Conservation (phyloP, 345 rosid genomes). For the Reutealis trisperma region DNA sequence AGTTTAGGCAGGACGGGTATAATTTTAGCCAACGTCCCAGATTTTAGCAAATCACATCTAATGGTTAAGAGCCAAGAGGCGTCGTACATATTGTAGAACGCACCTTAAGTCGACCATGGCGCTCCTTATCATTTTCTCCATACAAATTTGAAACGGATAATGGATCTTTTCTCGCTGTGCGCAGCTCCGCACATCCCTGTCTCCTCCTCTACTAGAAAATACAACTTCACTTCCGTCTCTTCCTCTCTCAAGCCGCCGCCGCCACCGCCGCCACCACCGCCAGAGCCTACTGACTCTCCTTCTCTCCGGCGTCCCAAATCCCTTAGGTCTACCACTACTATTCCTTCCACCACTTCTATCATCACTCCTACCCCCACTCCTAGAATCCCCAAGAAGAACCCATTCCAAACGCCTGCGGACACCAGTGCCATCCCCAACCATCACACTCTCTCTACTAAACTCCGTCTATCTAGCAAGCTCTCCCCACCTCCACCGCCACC, state of each 20-base stretch:
- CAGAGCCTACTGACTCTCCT: constrained; percentile 31
- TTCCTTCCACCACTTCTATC: constrained; percentile 19
- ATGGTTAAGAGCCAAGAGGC: too few species aligned
- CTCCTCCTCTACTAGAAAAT: constrained; percentile 20
- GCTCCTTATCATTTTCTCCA: not conserved
- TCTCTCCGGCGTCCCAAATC: constrained; percentile 68
- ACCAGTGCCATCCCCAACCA: constrained; percentile 17
- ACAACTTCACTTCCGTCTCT: constrained; percentile 32
- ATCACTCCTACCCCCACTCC: constrained; percentile 18
- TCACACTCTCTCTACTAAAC: constrained; percentile 56
- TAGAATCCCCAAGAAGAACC: constrained; percentile 45
- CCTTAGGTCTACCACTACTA: constrained; percentile 7
- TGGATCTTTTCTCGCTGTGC: constrained; percentile 47
- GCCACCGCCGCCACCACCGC: constrained; percentile 30
- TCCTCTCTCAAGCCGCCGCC: constrained; percentile 50
- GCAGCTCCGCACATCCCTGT: constrained; percentile 40
- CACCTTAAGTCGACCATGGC: not conserved
- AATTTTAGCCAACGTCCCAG: too few species aligned
- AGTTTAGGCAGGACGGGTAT: too few species aligned
- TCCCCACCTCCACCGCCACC: constrained; percentile 62
- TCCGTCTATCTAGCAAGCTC: constrained; percentile 77
- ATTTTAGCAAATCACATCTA: too few species aligned
- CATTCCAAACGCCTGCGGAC: constrained; percentile 48
- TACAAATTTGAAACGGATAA: not conserved
- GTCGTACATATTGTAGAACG: too few species aligned